phyloP scores from a whole-genome alignment of 2,329 filamentous ascomycete genomes.

The Phialophora chinensis region DNA sequence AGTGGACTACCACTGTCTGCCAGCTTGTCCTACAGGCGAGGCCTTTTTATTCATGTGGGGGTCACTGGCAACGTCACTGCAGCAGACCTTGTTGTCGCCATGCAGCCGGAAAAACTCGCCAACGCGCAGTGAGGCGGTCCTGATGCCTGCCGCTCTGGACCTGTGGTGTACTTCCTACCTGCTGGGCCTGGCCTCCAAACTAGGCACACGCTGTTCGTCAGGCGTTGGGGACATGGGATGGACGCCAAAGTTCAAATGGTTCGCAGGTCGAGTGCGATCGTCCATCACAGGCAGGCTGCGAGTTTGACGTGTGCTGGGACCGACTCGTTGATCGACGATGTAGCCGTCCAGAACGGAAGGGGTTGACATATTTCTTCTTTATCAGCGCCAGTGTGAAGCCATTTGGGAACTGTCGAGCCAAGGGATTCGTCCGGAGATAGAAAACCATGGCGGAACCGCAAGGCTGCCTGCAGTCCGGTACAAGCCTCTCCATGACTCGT shows the following conservation, averaged over 20 bases:
- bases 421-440: constrained; percentile 6
- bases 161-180: constrained; percentile 9
- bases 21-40: constrained; percentile 21
- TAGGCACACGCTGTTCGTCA: background rate
- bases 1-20: constrained; percentile 14
- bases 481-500: constrained; percentile 11
- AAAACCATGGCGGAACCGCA: constrained; percentile 21
- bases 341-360: background rate
- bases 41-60: constrained; percentile 9
- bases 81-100: background rate
- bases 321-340: constrained; percentile 5
- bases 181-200: background rate
- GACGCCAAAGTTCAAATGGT: background rate
- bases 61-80: constrained; percentile 22
- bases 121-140: background rate
- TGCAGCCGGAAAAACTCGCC: constrained; percentile 9
- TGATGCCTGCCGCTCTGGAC: background rate
- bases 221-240: background rate
- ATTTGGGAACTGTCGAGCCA: background rate
- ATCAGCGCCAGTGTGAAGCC: background rate
- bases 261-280: background rate
- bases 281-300: background rate
- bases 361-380: constrained; percentile 14
- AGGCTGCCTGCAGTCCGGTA: constrained; percentile 27
- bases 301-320: background rate